Conservation (phyloP, 768 basidiomycete species). For the Phlebiopsis flavidoalba region DNA sequence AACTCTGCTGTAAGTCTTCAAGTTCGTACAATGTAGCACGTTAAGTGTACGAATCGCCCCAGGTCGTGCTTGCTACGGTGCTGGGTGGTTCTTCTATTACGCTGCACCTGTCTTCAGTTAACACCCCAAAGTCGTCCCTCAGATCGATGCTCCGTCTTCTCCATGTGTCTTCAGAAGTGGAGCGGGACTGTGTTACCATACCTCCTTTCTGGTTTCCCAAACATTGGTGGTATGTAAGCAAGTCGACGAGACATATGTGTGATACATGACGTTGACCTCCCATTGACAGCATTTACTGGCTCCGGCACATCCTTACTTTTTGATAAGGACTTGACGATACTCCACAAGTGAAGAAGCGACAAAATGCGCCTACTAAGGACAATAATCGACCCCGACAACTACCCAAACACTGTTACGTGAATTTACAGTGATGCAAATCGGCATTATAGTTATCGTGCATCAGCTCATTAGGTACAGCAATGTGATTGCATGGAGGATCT, state of each 20-base stretch:
- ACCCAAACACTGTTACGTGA: slow-evolving; percentile 72
- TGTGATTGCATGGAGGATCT: slow-evolving; percentile 81
- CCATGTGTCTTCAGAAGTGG: slow-evolving; percentile 62
- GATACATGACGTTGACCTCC: neutral
- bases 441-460: neutral
- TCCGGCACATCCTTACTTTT: slow-evolving; percentile 58
- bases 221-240: slow-evolving; percentile 48
- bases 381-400: slow-evolving; percentile 62
- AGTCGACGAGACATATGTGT: neutral
- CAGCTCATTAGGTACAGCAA: slow-evolving; percentile 43
- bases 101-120: slow-evolving; percentile 55
- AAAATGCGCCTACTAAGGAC: slow-evolving; percentile 75
- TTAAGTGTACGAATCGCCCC: neutral
- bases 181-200: slow-evolving; percentile 73
- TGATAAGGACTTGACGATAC: slow-evolving; percentile 67
- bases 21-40: neutral
- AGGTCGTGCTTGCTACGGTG: slow-evolving; percentile 79
- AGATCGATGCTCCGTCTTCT: slow-evolving; percentile 75
- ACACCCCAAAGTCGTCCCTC: slow-evolving; percentile 54
- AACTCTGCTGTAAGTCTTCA: slow-evolving; percentile 75
- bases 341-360: slow-evolving; percentile 55
- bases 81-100: slow-evolving; percentile 76
- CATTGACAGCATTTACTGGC: slow-evolving; percentile 54
- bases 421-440: slow-evolving; percentile 59
- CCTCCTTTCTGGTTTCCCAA: slow-evolving; percentile 56